These are phyloP conservation scores for Aspergillus persii DNA, from an alignment of 2,329 filamentous ascomycete genomes.

Conservation along the genomic window DNA sequence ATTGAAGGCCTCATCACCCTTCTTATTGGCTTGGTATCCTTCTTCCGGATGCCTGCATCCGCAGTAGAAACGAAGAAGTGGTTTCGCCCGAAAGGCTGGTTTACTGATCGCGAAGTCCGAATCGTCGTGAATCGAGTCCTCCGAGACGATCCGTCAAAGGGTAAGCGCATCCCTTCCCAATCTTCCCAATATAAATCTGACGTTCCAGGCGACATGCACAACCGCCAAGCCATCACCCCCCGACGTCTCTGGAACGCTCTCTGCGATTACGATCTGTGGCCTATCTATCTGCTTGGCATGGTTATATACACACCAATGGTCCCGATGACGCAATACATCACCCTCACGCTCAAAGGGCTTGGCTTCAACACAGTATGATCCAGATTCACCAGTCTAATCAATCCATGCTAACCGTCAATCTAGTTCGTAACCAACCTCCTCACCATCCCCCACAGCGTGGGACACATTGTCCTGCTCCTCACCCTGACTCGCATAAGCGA, in stretches of 20 bases:
- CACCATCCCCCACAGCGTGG: conserved; percentile 50
- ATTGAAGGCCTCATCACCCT: conserved; percentile 58
- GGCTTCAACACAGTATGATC: conserved; percentile 57
- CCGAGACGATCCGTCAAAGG: conserved; percentile 60
- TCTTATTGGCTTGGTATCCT: conserved; percentile 53
- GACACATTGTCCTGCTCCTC: conserved; percentile 41
- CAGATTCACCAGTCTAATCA: conserved; percentile 60
- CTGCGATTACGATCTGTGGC: conserved; percentile 62
- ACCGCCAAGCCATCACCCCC: conserved; percentile 55
- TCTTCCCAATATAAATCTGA: background rate
- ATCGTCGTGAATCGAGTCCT: conserved; percentile 61
- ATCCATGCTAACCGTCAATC: conserved; percentile 19
- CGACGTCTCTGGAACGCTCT: conserved; percentile 51
- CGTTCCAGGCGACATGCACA: conserved; percentile 53
- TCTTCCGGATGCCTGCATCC: conserved; percentile 55
- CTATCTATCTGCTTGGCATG: conserved; percentile 53
- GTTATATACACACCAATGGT: conserved; percentile 52
- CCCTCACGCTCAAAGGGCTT: conserved; percentile 47
- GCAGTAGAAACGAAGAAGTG: conserved; percentile 54
- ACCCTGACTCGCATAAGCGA: conserved; percentile 48
- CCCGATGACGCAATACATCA: background rate
- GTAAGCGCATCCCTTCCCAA: conserved; percentile 16
- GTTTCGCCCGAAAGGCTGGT: conserved; percentile 60
- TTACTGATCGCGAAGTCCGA: conserved; percentile 57
- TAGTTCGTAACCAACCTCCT: conserved; percentile 55